These are phyloP conservation scores for Stephanodiscus minutulus DNA, from an alignment of 108 stramenopile species.

Conservation along the genomic window DNA sequence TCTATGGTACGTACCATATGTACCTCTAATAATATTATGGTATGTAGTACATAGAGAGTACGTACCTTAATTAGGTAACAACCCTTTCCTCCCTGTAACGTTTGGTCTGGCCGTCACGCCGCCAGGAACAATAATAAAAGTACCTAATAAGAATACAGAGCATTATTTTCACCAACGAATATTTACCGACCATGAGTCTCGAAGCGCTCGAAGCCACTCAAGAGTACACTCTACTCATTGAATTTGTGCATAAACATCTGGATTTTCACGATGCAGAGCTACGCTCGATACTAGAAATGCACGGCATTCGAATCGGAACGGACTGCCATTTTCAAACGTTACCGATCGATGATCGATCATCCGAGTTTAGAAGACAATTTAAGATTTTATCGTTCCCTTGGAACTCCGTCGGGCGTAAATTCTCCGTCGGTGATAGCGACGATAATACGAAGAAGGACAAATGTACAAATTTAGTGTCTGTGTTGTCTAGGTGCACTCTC, in stretches of 20 bases:
- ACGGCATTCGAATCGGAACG: conserved; percentile 58
- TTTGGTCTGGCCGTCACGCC: too few relatives aligned
- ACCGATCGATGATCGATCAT: conserved; percentile 27
- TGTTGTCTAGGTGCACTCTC: conserved; percentile 67
- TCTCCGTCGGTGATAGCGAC: conserved; percentile 26
- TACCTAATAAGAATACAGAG: too few relatives aligned
- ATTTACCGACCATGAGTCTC: conserved; percentile 11
- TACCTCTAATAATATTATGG: too few relatives aligned
- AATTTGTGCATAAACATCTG: conserved; percentile 78
- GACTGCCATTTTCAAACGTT: conserved; percentile 44
- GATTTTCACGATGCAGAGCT: conserved; percentile 84
- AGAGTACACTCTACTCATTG: conserved; percentile 68
- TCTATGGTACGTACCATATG: too few relatives aligned
- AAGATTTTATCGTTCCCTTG: conserved; percentile 50
- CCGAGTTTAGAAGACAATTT: conserved; percentile 43
- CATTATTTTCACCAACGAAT: too few relatives aligned
- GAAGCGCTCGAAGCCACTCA: not conserved
- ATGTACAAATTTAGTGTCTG: conserved; percentile 43
- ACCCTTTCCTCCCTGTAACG: too few relatives aligned
- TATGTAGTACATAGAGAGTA: too few relatives aligned
- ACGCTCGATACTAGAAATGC: conserved; percentile 64
- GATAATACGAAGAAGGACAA: conserved; percentile 13
- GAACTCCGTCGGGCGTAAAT: conserved; percentile 36
- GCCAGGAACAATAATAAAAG: too few relatives aligned
- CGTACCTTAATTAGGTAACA: too few relatives aligned